These are phyloP conservation scores for Cercospora sp. DNA, from an alignment of 2,329 filamentous ascomycete species.

Conservation along the genomic window DNA sequence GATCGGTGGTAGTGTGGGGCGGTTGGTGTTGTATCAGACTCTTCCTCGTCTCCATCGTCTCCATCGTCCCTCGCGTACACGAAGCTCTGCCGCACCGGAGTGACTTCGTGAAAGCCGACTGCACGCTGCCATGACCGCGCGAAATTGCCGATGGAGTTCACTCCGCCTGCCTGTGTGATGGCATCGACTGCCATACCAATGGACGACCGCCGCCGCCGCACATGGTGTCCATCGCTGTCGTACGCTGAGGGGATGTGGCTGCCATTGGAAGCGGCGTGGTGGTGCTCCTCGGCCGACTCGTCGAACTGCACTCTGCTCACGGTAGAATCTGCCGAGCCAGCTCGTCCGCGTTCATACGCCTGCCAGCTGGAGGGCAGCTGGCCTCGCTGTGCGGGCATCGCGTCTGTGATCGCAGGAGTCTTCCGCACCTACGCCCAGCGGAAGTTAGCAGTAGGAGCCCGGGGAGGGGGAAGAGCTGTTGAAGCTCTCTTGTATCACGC, in stretches of 20 bases:
- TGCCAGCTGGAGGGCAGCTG: constrained; percentile 48
- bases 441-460: neutral
- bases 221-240: constrained; percentile 25
- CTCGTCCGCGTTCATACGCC: constrained; percentile 46
- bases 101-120: constrained; percentile 82
- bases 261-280: constrained; percentile 24
- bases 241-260: constrained; percentile 24
- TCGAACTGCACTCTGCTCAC: constrained; percentile 35
- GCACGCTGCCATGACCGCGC: constrained; percentile 90
- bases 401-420: neutral
- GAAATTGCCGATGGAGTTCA: constrained; percentile 86
- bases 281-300: constrained; percentile 30
- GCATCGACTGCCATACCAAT: constrained; percentile 53
- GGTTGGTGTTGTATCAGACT: constrained; percentile 38
- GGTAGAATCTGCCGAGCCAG: constrained; percentile 45
- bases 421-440: neutral
- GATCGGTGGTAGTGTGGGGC: constrained; percentile 32
- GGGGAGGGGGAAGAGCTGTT: constrained; percentile 19
- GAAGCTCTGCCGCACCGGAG: constrained; percentile 75
- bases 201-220: constrained; percentile 48
- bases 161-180: constrained; percentile 73
- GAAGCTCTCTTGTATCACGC: constrained; percentile 20
- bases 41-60: constrained; percentile 58
- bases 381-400: constrained; percentile 34
- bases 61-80: constrained; percentile 49